Percentiles rank a stretch among this genome's conserved stretches.
These are phyloP conservation scores for Kingdonia uniflora DNA, from an alignment of 164 flowering plant species.

Conservation along the genomic window DNA sequence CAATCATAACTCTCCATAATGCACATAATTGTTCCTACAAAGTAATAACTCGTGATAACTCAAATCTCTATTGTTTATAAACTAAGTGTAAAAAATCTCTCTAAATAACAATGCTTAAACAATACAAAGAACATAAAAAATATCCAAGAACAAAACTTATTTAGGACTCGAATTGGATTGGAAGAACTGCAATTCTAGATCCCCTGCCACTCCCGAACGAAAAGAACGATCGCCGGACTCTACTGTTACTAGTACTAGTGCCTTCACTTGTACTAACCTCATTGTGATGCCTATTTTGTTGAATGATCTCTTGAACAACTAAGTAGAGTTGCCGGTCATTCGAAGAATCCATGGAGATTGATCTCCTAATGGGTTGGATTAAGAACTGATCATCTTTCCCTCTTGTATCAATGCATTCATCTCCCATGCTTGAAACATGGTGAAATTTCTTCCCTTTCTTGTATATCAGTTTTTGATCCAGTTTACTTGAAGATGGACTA, in stretches of 20 bases:
- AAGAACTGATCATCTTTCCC: conserved; percentile 42
- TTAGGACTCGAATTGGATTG: conserved; percentile 39
- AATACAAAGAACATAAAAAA: neutral
- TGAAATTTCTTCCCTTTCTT: conserved; percentile 32
- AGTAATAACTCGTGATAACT: no score
- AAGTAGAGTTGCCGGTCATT: conserved; percentile 51
- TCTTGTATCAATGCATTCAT: conserved; percentile 70
- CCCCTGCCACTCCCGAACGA: conserved; percentile 63
- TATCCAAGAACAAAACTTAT: neutral
- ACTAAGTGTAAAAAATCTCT: no score
- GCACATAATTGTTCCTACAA: no score
- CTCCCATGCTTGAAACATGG: conserved; percentile 63
- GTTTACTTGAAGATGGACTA: conserved; percentile 30
- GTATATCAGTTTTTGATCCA: conserved; percentile 17
- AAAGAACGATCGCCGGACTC: conserved; percentile 48
- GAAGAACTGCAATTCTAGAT: conserved; percentile 57
- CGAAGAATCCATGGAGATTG: conserved; percentile 86
- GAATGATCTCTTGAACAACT: conserved; percentile 49
- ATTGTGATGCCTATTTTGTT: conserved; percentile 25
- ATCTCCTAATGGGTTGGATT: conserved; percentile 69
- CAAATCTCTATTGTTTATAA: no score
- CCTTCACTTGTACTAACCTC: conserved; percentile 35
- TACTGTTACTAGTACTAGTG: conserved; percentile 22
- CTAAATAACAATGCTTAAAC: no score
- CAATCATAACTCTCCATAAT: no score